Conservation (phyloP, 768 basidiomycete species). For the Boletus vermiculosoides region DNA sequence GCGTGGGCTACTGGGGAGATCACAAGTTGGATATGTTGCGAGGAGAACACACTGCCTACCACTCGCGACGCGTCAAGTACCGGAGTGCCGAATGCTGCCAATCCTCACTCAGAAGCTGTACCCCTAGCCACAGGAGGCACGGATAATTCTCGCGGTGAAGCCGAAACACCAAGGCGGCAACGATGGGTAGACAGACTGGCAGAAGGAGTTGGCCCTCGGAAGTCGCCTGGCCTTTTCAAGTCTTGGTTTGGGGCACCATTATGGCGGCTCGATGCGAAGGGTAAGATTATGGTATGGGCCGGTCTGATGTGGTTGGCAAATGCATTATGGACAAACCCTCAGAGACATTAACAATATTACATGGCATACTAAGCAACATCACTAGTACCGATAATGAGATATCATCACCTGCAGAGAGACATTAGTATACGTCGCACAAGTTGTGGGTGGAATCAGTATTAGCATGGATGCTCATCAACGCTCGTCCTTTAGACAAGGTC, state of each 20-base stretch:
- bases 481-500: slow-evolving; percentile 71
- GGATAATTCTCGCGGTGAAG: slow-evolving; percentile 21
- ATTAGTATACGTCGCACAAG: slow-evolving; percentile 17
- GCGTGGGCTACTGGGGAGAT: slow-evolving; percentile 73
- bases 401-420: slow-evolving; percentile 5
- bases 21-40: slow-evolving; percentile 57
- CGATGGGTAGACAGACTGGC: slow-evolving; percentile 55
- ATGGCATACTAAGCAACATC: not conserved
- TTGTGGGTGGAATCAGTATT: slow-evolving; percentile 59
- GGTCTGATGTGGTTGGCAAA: slow-evolving; percentile 66
- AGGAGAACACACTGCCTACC: slow-evolving; percentile 23
- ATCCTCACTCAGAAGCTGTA: slow-evolving; percentile 10
- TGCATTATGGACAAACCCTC: slow-evolving; percentile 49
- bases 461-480: slow-evolving; percentile 85
- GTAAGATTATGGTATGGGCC: slow-evolving; percentile 41
- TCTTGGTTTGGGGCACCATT: slow-evolving; percentile 33
- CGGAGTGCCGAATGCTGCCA: not conserved
- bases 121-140: slow-evolving; percentile 2
- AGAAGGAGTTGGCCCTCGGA: slow-evolving; percentile 29
- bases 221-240: slow-evolving; percentile 24
- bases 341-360: not conserved
- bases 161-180: slow-evolving; percentile 40
- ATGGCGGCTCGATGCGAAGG: slow-evolving; percentile 41
- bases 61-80: slow-evolving; percentile 12
- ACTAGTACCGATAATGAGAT: not conserved